A percentile compares a stretch with the other conserved stretches of the same genome.
These are phyloP conservation scores for Scenedesmus sp. DNA, from an alignment of 163 green algal species.

Conservation along the genomic window DNA sequence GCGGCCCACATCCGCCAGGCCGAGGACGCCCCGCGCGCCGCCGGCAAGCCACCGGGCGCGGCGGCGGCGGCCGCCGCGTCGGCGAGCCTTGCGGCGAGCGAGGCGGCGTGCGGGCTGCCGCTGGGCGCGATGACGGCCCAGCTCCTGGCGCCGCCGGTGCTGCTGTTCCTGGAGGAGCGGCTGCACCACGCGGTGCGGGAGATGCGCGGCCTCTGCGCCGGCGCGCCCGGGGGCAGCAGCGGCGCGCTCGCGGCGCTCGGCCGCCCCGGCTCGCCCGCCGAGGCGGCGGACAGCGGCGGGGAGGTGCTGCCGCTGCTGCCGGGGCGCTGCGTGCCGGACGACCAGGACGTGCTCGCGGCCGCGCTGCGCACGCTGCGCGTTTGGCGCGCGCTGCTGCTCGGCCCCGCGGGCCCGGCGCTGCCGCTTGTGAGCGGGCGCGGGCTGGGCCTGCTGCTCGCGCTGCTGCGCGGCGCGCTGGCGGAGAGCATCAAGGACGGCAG, in stretches of 20 bases:
- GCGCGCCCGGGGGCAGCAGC: neutral
- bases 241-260: too few species aligned
- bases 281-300: too few species aligned
- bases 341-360: conserved; percentile 9
- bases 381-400: conserved; percentile 31
- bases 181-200: conserved; percentile 29
- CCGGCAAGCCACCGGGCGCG: neutral
- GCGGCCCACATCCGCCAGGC: conserved; percentile 13
- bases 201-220: conserved; percentile 3
- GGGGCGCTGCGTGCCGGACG: conserved; percentile 13
- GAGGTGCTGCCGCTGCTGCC: conserved; percentile 36
- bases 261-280: too few species aligned
- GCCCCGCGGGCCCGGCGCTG: neutral
- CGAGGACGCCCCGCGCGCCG: neutral
- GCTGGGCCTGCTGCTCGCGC: conserved; percentile 14
- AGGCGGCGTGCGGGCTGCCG: conserved; percentile 4
- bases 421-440: neutral
- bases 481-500: conserved; percentile 27
- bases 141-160: conserved; percentile 8
- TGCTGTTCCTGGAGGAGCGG: conserved; percentile 42
- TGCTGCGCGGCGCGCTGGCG: conserved; percentile 21
- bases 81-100: neutral
- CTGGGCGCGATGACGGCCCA: conserved; percentile 9
- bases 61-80: neutral
- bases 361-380: conserved; percentile 27